Percentiles rank a stretch among this genome's conserved stretches.
Conservation (phyloP, 345 rosid genomes). For the Bruguiera sexangula region DNA sequence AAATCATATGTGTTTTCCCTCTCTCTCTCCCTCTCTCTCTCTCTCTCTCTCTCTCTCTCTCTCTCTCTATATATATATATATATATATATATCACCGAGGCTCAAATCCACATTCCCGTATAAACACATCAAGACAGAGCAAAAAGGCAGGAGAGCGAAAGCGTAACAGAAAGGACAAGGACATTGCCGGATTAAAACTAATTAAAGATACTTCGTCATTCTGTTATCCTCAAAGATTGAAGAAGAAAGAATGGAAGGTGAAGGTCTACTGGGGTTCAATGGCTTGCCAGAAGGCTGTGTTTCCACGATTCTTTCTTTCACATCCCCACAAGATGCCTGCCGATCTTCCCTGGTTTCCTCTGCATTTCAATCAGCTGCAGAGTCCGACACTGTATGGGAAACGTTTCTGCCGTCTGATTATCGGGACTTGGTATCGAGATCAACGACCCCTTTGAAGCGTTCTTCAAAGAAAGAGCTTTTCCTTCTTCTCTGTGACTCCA, state of each 20-base stretch:
- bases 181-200: no score
- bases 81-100: no score
- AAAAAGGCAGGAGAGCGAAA: no score
- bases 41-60: no score
- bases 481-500: conserved; percentile 39
- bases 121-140: no score
- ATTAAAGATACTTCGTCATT: not conserved
- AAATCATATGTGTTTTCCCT: no score
- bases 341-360: conserved; percentile 45
- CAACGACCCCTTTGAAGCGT: conserved; percentile 16
- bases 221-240: not conserved
- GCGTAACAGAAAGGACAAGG: no score
- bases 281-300: conserved; percentile 60
- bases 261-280: not conserved
- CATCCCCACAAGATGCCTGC: conserved; percentile 58
- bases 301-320: conserved; percentile 48
- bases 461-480: conserved; percentile 63
- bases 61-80: no score
- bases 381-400: conserved; percentile 59
- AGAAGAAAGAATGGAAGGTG: conserved; percentile 3
- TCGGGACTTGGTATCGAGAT: conserved; percentile 25
- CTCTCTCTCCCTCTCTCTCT: no score
- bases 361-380: conserved; percentile 51
- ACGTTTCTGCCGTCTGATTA: conserved; percentile 51
- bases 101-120: no score